Percentiles rank a stretch among this genome's conserved stretches.
These are phyloP conservation scores for Pseudevernia furfuracea DNA, from an alignment of 495 filamentous ascomycete genomes.

Conservation along the genomic window DNA sequence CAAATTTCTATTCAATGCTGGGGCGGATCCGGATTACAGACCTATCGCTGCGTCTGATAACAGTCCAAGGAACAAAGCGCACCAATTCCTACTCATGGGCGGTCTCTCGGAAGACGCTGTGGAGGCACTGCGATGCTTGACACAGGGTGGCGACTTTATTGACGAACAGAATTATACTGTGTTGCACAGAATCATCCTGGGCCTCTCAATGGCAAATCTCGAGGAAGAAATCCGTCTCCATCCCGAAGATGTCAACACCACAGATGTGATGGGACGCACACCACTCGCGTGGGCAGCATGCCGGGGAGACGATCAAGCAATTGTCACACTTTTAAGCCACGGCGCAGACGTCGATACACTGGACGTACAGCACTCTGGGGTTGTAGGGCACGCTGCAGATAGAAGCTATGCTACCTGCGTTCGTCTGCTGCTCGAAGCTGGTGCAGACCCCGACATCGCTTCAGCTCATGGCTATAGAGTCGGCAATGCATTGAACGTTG, in stretches of 20 bases:
- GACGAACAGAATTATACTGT: constrained; percentile 30
- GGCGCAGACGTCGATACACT: constrained; percentile 30
- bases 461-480: constrained; percentile 19
- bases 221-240: constrained; percentile 25
- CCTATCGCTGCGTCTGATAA: constrained; percentile 25
- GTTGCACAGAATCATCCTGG: constrained; percentile 31
- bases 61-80: constrained; percentile 29
- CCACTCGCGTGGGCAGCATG: constrained; percentile 34
- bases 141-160: constrained; percentile 26
- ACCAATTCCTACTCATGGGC: constrained; percentile 16
- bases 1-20: constrained; percentile 28
- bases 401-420: constrained; percentile 25
- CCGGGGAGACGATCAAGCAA: constrained; percentile 24
- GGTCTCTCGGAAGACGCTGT: constrained; percentile 12
- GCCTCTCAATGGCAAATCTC: constrained; percentile 24
- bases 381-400: constrained; percentile 26
- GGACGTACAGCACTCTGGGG: constrained; percentile 21
- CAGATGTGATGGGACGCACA: constrained; percentile 31
- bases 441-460: constrained; percentile 24
- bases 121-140: constrained; percentile 22
- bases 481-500: constrained; percentile 29
- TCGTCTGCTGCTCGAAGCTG: constrained; percentile 32
- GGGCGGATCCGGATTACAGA: constrained; percentile 30
- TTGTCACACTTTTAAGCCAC: constrained; percentile 23
- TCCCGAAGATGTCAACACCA: constrained; percentile 27